Base-by-base conservation (phyloP, 2,329 filamentous ascomycete species). In the Beauveria caledonica region DNA sequence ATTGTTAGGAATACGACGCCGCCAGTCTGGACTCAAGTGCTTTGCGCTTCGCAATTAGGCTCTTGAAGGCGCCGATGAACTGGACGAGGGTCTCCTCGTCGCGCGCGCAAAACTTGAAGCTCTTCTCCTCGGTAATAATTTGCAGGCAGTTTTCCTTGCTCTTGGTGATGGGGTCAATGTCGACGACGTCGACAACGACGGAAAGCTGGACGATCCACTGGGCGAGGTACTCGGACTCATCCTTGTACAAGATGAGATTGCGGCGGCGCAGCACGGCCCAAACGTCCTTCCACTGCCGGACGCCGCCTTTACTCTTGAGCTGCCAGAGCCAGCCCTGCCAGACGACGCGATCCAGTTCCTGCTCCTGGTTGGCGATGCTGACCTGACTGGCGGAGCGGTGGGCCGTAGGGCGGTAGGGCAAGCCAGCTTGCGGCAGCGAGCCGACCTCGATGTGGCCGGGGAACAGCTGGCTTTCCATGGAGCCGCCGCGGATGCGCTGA, bases 221-320 rank as follows among this genome's bases (percentile, higher is more conserved):
- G 0, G 92, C 90, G 13, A 89, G 87, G 72, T 97, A 97, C 75
- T 99, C 94, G 64, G 86, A 80, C 64, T 95, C 90, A 69, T 95
- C 88, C 73, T 97, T 97, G 80, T 99, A 99, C 27, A 97, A 82
- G 17, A 91, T 89, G 36, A 99, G 78, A 64, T 89, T 92, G 56
- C 88, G 86, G 1, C 90, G 88, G 36, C 94, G 89, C 56, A 99
- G 81, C 0, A 97, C 94, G 13, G 88, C 89, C 94, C 94, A 97
- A 62, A 92, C 82, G 67, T 91, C 88, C 78, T 96, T 97, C 94
- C 94, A 99, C 69, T 96, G 89, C 51, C 89, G 86, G 59, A 99
- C 80, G 9, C 92, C 91, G 23, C 87, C 82, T 68, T 91, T 92
- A 63, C 87, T 89, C 67, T 90, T 91, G 60, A 97, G 82, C 63